A percentile compares a stretch with the other conserved stretches of the same genome.
These are phyloP conservation scores for Lycium barbarum DNA, from an alignment of 257 asterid species.

Conservation along the genomic window DNA sequence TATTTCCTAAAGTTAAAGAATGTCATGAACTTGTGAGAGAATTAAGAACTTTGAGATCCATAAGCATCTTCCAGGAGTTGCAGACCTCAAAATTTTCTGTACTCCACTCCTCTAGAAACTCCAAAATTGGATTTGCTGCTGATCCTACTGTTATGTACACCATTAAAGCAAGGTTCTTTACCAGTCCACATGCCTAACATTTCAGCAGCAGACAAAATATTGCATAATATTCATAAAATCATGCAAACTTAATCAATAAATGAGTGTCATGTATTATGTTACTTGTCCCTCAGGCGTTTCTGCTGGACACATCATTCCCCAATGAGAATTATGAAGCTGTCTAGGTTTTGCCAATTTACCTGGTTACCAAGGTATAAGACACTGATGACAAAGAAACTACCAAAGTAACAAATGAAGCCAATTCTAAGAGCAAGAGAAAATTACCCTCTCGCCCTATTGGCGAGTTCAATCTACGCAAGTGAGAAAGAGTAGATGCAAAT, in stretches of 20 bases:
- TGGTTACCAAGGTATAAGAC: slow-evolving; percentile 37
- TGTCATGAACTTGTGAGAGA: slow-evolving; percentile 21
- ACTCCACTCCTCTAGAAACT: slow-evolving; percentile 98
- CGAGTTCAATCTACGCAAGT: slow-evolving; percentile 90
- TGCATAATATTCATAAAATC: neutral
- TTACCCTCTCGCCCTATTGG: slow-evolving; percentile 99
- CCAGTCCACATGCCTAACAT: slow-evolving; percentile 90
- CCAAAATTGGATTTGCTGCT: slow-evolving; percentile 97
- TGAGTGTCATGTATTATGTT: neutral
- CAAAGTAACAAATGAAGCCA: neutral
- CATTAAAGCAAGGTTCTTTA: slow-evolving; percentile 98
- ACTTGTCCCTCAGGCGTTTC: slow-evolving; percentile 99
- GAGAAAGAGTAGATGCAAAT: slow-evolving; percentile 95
- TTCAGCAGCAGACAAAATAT: slow-evolving; percentile 31
- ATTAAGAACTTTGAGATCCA: slow-evolving; percentile 14
- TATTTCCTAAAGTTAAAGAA: slow-evolving; percentile 66
- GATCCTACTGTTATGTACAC: slow-evolving; percentile 98
- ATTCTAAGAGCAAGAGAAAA: slow-evolving; percentile 5
- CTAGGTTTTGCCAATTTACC: slow-evolving; percentile 99
- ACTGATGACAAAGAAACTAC: neutral
- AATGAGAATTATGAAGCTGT: slow-evolving; percentile 96
- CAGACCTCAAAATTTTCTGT: slow-evolving; percentile 96
- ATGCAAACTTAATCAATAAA: neutral
- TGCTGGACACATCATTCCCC: slow-evolving; percentile 99
- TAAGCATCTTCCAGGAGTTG: slow-evolving; percentile 15